phyloP scores from a whole-genome alignment of 2,329 filamentous ascomycete species.

The Xylaria sp. region DNA sequence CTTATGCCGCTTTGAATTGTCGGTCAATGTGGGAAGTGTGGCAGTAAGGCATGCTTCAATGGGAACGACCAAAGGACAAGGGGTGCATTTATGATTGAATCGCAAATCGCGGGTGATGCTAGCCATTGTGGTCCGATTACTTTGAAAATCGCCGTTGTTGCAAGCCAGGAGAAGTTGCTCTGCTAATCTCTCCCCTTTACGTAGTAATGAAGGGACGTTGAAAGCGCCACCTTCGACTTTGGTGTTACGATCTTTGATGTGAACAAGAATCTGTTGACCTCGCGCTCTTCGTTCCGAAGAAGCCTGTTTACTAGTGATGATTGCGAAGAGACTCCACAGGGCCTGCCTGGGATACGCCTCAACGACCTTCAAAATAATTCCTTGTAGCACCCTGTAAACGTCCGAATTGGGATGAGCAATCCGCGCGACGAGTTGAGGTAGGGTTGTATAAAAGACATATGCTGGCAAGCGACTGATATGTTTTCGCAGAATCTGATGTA shows the following conservation, averaged over 20 bases:
- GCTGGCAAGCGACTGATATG: constrained; percentile 78
- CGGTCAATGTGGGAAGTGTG: constrained; percentile 78
- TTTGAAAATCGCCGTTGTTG: constrained; percentile 78
- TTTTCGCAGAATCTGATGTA: constrained; percentile 82
- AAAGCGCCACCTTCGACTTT: constrained; percentile 62
- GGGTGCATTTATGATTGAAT: constrained; percentile 86
- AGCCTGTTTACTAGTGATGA: constrained; percentile 81
- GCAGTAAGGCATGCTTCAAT: constrained; percentile 86
- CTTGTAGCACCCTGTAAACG: constrained; percentile 80
- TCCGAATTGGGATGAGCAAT: constrained; percentile 86
- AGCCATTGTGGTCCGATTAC: constrained; percentile 72
- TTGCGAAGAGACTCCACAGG: constrained; percentile 88
- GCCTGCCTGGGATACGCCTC: constrained; percentile 89
- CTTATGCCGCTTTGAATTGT: constrained; percentile 79
- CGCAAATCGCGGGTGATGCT: constrained; percentile 81
- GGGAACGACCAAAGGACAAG: constrained; percentile 87
- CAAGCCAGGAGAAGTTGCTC: constrained; percentile 85
- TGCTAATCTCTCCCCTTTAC: constrained; percentile 82
- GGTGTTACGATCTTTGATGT: constrained; percentile 59
- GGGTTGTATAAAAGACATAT: constrained; percentile 82
- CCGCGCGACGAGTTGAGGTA: constrained; percentile 94
- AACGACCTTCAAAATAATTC: constrained; percentile 88
- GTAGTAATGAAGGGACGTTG: constrained; percentile 78
- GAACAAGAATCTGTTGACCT: constrained; percentile 63
- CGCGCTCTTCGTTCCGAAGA: constrained; percentile 68